These are phyloP conservation scores for Nepenthes gracilis DNA, from an alignment of 148 eudicot genomes.

Conservation along the genomic window DNA sequence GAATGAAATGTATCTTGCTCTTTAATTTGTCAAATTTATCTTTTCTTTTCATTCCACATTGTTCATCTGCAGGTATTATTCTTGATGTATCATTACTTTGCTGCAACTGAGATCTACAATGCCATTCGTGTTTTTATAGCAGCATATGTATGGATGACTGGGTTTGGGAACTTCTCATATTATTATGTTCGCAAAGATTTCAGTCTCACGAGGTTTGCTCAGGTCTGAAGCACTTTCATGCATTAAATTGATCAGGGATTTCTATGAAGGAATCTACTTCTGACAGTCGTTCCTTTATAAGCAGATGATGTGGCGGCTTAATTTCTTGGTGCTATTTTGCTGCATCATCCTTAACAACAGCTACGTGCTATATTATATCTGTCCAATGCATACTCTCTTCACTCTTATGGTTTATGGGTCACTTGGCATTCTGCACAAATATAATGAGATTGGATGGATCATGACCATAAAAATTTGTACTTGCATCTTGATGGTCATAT, in stretches of 20 bases:
- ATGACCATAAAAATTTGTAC: conserved; percentile 63
- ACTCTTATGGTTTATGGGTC: conserved; percentile 98
- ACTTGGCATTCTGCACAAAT: conserved; percentile 68
- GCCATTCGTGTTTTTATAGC: conserved; percentile 91
- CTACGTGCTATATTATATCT: conserved; percentile 81
- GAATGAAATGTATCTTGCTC: not conserved
- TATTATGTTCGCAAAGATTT: conserved; percentile 92
- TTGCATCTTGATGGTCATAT: conserved; percentile 74
- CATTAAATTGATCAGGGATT: not conserved
- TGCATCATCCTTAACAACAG: conserved; percentile 77
- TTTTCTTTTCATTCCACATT: not conserved
- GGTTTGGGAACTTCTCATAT: conserved; percentile 96
- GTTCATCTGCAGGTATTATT: conserved; percentile 49
- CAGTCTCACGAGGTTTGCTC: conserved; percentile 85
- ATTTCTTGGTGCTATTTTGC: conserved; percentile 70
- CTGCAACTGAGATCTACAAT: conserved; percentile 85
- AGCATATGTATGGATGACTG: conserved; percentile 98
- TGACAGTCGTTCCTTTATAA: conserved; percentile 13
- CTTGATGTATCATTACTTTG: conserved; percentile 93
- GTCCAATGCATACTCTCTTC: conserved; percentile 99
- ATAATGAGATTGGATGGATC: conserved; percentile 63
- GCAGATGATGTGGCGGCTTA: conserved; percentile 99
- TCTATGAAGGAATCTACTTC: conserved; percentile 5
- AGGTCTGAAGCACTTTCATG: conserved; percentile 31
- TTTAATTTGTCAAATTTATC: not conserved